Evolutionary conservation across 176 grass and related monocot species (phyloP), one percentile per base, ranked within the genome.

Genomic region (Raddia distichophylla): DNA sequence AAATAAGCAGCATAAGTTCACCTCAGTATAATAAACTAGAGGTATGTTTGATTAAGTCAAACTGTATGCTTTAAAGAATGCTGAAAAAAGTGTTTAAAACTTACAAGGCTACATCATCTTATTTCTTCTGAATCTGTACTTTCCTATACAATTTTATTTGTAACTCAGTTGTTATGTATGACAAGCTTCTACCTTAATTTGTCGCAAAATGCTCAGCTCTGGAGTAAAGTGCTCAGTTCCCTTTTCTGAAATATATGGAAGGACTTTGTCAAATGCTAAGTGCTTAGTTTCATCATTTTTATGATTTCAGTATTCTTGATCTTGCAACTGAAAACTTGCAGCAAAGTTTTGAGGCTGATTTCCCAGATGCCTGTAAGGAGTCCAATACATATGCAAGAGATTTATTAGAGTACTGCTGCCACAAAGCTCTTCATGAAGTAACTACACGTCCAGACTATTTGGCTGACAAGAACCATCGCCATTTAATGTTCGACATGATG

Each of bases 401-500:
- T 32, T 64, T 94, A 55, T 76, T 98, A 60, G 87, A 94, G 60
- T 98, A 91, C 66, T 94, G 90, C 69, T 98, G 81, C 84, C 89
- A 83, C 73, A 98, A 89, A 85, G 80, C 88, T 91, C 92, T 98
- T 75, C 92, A 80, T 86, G 83, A 76, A 85, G 86, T 84, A 58
- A 94, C 80, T 49, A 84, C 87, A 63, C 80, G 74, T 46, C 92
- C 75, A 35, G 88, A 91, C 54, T 80, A 98, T 91, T 86, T 98
- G 78, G 43, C 92, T 71, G 88, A 98, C 78, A 89, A 79, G 84
- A 85, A 94, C 79, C 90, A 94, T 85, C 73, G 89, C 11, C 54
- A 61, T 35, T 86, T 98, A 60, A 94, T 89, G 71, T 98, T 85
- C 52, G 88, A 98, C 77, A 93, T 98, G 95, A 98, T 98, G 95